Conservation (phyloP, 768 basidiomycete species). For the Hypholoma fasciculare region DNA sequence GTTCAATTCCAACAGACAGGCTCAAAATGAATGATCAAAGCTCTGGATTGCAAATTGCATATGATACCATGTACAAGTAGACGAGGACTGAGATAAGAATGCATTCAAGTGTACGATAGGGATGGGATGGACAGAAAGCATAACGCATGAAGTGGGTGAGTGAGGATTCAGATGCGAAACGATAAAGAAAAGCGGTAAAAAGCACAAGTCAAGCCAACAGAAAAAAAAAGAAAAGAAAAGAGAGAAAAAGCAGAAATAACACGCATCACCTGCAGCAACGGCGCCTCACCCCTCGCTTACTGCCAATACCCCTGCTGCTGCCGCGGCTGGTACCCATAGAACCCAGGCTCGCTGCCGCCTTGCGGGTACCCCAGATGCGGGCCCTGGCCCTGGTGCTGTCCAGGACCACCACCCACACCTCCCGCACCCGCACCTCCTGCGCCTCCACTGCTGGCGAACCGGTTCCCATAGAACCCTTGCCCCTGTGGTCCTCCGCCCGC, state of each 20-base stretch:
- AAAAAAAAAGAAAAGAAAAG: slow-evolving; percentile 7
- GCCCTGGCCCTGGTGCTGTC: slow-evolving; percentile 44
- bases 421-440: slow-evolving; percentile 31
- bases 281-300: slow-evolving; percentile 26
- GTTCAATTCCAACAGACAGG: too few species aligned
- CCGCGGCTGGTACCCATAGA: slow-evolving; percentile 72
- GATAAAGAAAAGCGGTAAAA: background rate
- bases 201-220: background rate
- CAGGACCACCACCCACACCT: slow-evolving; percentile 40
- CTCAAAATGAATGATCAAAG: slow-evolving; percentile 3
- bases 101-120: slow-evolving; percentile 20
- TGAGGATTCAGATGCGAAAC: slow-evolving; percentile 1
- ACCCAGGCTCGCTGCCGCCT: slow-evolving; percentile 61
- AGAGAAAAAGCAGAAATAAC: slow-evolving; percentile 2
- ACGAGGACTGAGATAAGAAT: slow-evolving; percentile 16
- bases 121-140: slow-evolving; percentile 11
- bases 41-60: slow-evolving; percentile 18
- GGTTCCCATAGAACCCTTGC: slow-evolving; percentile 49
- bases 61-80: slow-evolving; percentile 15
- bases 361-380: slow-evolving; percentile 67
- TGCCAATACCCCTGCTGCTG: slow-evolving; percentile 67
- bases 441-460: slow-evolving; percentile 39
- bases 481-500: slow-evolving; percentile 51
- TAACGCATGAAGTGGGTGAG: slow-evolving; percentile 6
- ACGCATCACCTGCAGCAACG: background rate